phyloP scores from a whole-genome alignment of 1,284 basidiomycete species.

The Cryptococcus maquisensis region DNA sequence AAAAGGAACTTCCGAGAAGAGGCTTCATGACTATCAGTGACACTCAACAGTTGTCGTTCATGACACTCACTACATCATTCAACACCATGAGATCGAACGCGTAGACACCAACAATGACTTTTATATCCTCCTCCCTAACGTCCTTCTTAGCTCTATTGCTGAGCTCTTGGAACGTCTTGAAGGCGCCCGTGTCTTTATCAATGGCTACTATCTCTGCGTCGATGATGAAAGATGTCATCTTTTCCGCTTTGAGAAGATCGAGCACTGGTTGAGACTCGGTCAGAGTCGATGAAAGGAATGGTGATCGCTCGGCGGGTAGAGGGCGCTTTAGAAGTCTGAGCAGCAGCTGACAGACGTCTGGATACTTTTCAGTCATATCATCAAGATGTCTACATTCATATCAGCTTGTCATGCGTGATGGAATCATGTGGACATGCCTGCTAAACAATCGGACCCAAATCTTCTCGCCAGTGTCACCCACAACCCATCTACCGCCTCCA shows the following conservation, averaged over 20 bases:
- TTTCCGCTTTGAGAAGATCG: constrained; percentile 26
- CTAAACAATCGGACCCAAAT: constrained; percentile 71
- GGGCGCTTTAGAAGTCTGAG: constrained; percentile 44
- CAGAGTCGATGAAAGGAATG: constrained; percentile 21
- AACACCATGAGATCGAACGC: constrained; percentile 92
- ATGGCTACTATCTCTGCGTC: constrained; percentile 97
- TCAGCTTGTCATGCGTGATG: background rate
- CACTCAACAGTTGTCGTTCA: background rate
- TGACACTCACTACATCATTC: constrained; percentile 73
- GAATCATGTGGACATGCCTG: constrained; percentile 44
- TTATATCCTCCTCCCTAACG: constrained; percentile 92
- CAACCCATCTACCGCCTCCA: constrained; percentile 46
- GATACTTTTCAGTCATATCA: constrained; percentile 92
- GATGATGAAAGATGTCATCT: constrained; percentile 74
- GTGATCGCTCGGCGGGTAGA: constrained; percentile 25
- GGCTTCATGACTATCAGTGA: constrained; percentile 50
- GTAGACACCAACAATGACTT: constrained; percentile 90
- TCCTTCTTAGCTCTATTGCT: constrained; percentile 95
- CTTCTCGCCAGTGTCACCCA: constrained; percentile 48
- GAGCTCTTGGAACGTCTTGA: constrained; percentile 97
- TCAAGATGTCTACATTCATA: constrained; percentile 63
- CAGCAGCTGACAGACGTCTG: constrained; percentile 69
- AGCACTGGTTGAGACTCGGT: constrained; percentile 22
- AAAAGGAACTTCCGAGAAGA: constrained; percentile 67
- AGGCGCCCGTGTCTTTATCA: constrained; percentile 72